A percentile compares a stretch with the other conserved stretches of the same genome.
Evolutionary conservation across 2,329 filamentous ascomycete species (phyloP).

Genomic region (Clarireedia homoeocarpa): DNA sequence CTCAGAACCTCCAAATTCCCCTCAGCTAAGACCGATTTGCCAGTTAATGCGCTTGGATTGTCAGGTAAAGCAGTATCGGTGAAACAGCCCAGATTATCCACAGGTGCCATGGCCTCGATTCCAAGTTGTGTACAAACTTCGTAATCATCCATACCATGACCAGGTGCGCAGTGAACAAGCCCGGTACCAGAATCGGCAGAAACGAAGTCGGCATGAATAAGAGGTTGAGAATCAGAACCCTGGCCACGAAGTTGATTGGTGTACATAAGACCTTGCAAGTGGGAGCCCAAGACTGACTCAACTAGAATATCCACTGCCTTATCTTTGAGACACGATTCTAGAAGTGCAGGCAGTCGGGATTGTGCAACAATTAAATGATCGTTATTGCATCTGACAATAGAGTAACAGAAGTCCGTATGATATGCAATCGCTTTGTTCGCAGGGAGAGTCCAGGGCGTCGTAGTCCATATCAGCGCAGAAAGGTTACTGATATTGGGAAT

Average conservation of each 20-base stretch:
- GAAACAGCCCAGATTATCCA: slow-evolving; percentile 75
- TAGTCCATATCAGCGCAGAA: slow-evolving; percentile 93
- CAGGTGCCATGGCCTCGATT: slow-evolving; percentile 71
- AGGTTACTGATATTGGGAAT: slow-evolving; percentile 40
- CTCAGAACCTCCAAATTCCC: slow-evolving; percentile 64
- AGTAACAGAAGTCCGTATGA: slow-evolving; percentile 66
- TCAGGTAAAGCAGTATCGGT: slow-evolving; percentile 71
- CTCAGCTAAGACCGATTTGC: slow-evolving; percentile 62
- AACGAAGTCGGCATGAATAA: slow-evolving; percentile 84
- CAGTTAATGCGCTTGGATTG: slow-evolving; percentile 57
- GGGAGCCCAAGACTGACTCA: slow-evolving; percentile 52
- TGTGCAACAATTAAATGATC: slow-evolving; percentile 65
- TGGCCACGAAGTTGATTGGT: slow-evolving; percentile 59
- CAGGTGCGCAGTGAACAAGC: slow-evolving; percentile 88
- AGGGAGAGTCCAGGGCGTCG: slow-evolving; percentile 93
- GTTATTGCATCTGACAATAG: slow-evolving; percentile 48
- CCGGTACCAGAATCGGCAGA: slow-evolving; percentile 86
- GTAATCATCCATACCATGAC: slow-evolving; percentile 96
- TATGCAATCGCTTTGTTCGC: slow-evolving; percentile 88
- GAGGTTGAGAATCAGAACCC: slow-evolving; percentile 49
- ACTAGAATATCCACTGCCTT: slow-evolving; percentile 38
- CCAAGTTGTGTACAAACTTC: slow-evolving; percentile 64
- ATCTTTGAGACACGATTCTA: slow-evolving; percentile 34
- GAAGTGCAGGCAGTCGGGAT: slow-evolving; percentile 56
- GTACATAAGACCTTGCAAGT: slow-evolving; percentile 61